phyloP scores from a whole-genome alignment of 176 grass and related monocot species.

The Carex scoparia region DNA sequence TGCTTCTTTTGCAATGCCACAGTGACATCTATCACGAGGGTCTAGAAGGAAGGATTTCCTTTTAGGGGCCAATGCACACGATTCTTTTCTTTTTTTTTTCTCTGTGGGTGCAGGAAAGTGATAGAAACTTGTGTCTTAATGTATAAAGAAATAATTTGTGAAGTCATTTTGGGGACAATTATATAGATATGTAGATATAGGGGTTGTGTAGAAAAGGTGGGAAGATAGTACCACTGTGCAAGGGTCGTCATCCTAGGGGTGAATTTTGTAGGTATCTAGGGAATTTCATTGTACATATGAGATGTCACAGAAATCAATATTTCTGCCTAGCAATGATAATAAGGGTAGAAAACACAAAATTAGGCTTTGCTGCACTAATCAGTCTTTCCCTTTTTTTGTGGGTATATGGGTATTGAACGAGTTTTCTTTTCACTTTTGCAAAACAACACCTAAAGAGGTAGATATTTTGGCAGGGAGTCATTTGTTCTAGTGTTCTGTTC shows the following conservation, averaged over 20 bases:
- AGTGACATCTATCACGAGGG: slow-evolving; percentile 46
- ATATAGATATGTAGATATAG: slow-evolving; percentile 24
- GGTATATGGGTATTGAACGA: background rate
- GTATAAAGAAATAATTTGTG: slow-evolving; percentile 14
- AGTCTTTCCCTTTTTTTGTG: background rate
- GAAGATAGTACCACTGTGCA: slow-evolving; percentile 56
- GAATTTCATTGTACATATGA: slow-evolving; percentile 64
- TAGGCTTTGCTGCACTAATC: background rate
- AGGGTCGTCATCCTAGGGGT: slow-evolving; percentile 32
- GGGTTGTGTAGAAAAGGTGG: slow-evolving; percentile 40
- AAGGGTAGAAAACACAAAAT: slow-evolving; percentile 20
- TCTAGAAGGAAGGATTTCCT: slow-evolving; percentile 14
- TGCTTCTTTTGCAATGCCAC: slow-evolving; percentile 88
- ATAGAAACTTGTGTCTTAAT: slow-evolving; percentile 30
- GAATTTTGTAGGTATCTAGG: slow-evolving; percentile 61
- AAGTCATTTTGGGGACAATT: background rate
- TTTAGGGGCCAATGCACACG: slow-evolving; percentile 14
- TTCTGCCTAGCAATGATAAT: slow-evolving; percentile 29
- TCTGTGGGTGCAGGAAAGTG: background rate
- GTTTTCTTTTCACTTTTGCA: background rate
- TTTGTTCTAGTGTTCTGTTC: background rate
- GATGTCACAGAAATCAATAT: slow-evolving; percentile 35
- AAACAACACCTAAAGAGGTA: slow-evolving; percentile 8
- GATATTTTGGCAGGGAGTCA: background rate
- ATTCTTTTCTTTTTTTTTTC: slow-evolving; percentile 28